phyloP scores from a whole-genome alignment of 768 basidiomycete species.

The Boletus vermiculosoides region DNA sequence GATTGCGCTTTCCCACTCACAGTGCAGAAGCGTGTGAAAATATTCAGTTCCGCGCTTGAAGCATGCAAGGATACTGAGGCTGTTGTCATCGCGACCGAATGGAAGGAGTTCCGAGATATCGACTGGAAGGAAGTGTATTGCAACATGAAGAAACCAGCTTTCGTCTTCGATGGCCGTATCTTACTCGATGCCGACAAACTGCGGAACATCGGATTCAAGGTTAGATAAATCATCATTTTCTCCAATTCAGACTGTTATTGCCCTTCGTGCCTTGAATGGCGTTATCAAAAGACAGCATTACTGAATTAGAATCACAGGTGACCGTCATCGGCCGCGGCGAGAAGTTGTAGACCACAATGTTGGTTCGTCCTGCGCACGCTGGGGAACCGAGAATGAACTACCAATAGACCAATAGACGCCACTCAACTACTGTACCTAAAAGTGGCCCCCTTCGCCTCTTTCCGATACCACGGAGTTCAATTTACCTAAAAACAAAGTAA shows the following conservation, averaged over 20 bases:
- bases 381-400: not conserved
- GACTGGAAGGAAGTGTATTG: constrained; percentile 87
- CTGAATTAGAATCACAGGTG: constrained; percentile 37
- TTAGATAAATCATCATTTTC: constrained; percentile 24
- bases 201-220: constrained; percentile 87
- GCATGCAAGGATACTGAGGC: constrained; percentile 90
- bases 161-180: constrained; percentile 91
- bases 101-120: constrained; percentile 94
- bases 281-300: constrained; percentile 4
- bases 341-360: constrained; percentile 31
- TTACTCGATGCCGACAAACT: constrained; percentile 81
- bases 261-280: constrained; percentile 2
- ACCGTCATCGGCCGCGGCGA: constrained; percentile 60
- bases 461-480: not conserved
- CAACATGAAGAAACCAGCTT: constrained; percentile 97
- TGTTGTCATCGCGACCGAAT: constrained; percentile 94
- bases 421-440: constrained; percentile 9
- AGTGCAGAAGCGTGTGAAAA: constrained; percentile 90
- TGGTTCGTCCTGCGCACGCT: not conserved
- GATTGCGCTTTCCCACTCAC: not conserved
- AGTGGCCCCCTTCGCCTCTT: not conserved
- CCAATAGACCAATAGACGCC: constrained; percentile 6
- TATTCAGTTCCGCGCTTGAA: constrained; percentile 74
- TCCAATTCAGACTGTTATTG: not conserved
- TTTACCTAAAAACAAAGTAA: constrained; percentile 16